These are phyloP conservation scores for Metarhizium robertsii DNA, from an alignment of 2,329 filamentous ascomycete genomes.

Conservation along the genomic window DNA sequence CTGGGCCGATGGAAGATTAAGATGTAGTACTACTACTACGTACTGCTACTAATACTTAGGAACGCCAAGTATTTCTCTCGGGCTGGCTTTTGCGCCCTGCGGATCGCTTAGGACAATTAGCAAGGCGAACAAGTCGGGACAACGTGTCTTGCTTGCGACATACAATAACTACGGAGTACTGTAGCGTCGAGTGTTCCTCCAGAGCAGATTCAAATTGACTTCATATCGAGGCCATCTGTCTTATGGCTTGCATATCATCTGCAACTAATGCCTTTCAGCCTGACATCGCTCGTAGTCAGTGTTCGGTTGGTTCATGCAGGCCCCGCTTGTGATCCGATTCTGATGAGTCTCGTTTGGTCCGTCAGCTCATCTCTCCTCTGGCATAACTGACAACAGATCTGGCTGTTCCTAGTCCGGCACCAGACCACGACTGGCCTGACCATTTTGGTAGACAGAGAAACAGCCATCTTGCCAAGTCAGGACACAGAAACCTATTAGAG, in stretches of 20 bases:
- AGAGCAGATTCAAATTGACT: not conserved
- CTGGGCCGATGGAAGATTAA: not conserved
- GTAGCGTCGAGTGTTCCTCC: not conserved
- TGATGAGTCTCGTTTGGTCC: not conserved
- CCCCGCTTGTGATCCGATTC: not conserved
- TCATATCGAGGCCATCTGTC: not conserved
- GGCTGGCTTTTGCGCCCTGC: slow-evolving; percentile 12
- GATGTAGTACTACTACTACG: not conserved
- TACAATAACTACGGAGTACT: not conserved
- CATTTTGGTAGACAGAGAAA: not conserved
- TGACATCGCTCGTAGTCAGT: slow-evolving; percentile 1
- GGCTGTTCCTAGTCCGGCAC: not conserved
- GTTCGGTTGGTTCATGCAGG: slow-evolving; percentile 10
- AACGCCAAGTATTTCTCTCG: not conserved
- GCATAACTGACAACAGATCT: not conserved
- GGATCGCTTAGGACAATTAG: not conserved
- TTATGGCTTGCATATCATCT: slow-evolving; percentile 15
- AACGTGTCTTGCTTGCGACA: not conserved
- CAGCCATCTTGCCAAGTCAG: not conserved
- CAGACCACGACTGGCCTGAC: not conserved
- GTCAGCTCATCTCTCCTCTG: not conserved
- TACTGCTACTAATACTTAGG: too few relatives aligned
- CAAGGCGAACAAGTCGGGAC: not conserved
- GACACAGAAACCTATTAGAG: not conserved
- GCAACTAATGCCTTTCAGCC: slow-evolving; percentile 6